These are phyloP conservation scores for Globisporangium paddicum DNA, from an alignment of 352 stramenopile genomes.

Conservation along the genomic window DNA sequence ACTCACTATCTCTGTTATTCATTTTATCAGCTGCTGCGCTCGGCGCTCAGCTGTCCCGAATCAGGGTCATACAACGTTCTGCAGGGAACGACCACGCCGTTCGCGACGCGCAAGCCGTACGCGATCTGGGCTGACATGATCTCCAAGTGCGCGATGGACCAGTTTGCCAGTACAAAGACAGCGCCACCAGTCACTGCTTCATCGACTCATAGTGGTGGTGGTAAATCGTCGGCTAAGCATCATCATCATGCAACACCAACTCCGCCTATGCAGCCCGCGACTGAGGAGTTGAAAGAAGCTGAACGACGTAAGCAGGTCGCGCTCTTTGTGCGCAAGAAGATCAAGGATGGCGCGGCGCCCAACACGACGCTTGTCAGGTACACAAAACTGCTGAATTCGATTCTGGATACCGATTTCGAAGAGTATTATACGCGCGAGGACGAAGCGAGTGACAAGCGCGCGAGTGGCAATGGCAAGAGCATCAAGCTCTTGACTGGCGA, in stretches of 20 bases:
- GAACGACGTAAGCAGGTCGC: conserved; percentile 51
- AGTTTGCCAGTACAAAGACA: neutral
- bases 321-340: conserved; percentile 56
- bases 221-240: neutral
- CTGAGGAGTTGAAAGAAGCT: conserved; percentile 23
- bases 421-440: conserved; percentile 36
- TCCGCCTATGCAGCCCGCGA: neutral
- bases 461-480: conserved; percentile 5
- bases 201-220: neutral
- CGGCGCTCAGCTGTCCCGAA: conserved; percentile 44
- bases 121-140: conserved; percentile 80
- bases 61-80: conserved; percentile 51
- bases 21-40: conserved; percentile 39
- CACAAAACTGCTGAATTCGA: conserved; percentile 48
- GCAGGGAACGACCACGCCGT: conserved; percentile 67
- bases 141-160: conserved; percentile 50
- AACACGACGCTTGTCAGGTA: conserved; percentile 71
- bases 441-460: conserved; percentile 4
- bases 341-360: conserved; percentile 49
- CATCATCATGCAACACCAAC: neutral
- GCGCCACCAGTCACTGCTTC: neutral
- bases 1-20: no score
- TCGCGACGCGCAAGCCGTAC: conserved; percentile 72
- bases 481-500: conserved; percentile 18
- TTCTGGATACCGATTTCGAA: conserved; percentile 72